phyloP scores from a whole-genome alignment of 2,329 filamentous ascomycete genomes.

The Trichoderma sp. region DNA sequence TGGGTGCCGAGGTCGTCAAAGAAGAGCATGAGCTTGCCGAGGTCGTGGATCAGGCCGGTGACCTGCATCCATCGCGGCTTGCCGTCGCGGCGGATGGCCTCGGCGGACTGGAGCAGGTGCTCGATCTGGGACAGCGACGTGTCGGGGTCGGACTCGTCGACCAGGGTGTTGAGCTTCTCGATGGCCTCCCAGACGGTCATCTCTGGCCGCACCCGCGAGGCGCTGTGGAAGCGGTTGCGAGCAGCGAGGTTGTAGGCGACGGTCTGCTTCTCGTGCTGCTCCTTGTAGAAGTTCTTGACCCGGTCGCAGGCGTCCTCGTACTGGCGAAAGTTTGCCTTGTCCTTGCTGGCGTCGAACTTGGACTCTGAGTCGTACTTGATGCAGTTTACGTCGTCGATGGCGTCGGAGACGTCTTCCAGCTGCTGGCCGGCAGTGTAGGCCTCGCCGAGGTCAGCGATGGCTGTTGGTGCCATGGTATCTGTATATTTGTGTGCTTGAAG shows the following conservation, averaged over 20 bases:
- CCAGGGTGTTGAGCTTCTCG: conserved; percentile 86
- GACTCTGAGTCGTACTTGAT: conserved; percentile 57
- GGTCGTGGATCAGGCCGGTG: conserved; percentile 75
- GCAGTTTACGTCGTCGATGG: conserved; percentile 56
- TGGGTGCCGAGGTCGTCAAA: conserved; percentile 65
- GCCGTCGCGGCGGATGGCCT: conserved; percentile 84
- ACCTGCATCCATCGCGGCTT: conserved; percentile 83
- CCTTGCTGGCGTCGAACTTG: conserved; percentile 72
- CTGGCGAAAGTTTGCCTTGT: conserved; percentile 79
- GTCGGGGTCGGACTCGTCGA: conserved; percentile 90
- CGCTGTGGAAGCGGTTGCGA: conserved; percentile 60
- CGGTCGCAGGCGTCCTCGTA: conserved; percentile 82
- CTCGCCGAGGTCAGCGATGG: conserved; percentile 29
- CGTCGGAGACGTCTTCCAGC: conserved; percentile 55
- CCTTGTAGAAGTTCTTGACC: conserved; percentile 84
- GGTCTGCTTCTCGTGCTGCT: conserved; percentile 71
- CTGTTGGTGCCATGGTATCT: conserved; percentile 36
- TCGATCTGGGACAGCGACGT: conserved; percentile 86
- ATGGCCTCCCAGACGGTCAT: conserved; percentile 92
- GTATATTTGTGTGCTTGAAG: not conserved
- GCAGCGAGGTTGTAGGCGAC: conserved; percentile 83
- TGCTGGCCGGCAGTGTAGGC: conserved; percentile 34
- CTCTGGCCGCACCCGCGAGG: conserved; percentile 63
- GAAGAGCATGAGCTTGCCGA: conserved; percentile 79
- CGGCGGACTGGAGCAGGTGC: conserved; percentile 84